These are phyloP conservation scores for Fennellomyces sp. DNA, from an alignment of 371 early-diverging fungal species.

Conservation along the genomic window DNA sequence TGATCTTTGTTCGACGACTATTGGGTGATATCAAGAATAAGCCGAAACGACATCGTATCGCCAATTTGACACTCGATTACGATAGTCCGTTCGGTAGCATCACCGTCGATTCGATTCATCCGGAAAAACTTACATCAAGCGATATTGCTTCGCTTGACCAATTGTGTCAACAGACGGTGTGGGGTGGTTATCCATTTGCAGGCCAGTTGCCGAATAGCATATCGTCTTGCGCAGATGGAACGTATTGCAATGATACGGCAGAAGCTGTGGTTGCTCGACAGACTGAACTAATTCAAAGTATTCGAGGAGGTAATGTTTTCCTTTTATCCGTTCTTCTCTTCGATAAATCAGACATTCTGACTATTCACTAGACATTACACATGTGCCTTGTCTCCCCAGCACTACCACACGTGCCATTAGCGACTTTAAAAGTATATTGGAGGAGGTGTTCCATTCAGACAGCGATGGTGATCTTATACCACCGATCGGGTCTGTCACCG, in stretches of 20 bases:
- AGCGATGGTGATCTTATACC: constrained; percentile 21
- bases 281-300: constrained; percentile 42
- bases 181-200: constrained; percentile 59
- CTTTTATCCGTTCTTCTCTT: constrained; percentile 14
- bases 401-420: constrained; percentile 19
- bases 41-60: constrained; percentile 10
- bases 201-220: constrained; percentile 23
- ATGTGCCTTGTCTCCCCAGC: constrained; percentile 14
- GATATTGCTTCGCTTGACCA: constrained; percentile 27
- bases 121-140: constrained; percentile 12
- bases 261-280: constrained; percentile 51
- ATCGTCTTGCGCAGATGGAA: not conserved
- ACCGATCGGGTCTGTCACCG: constrained; percentile 38
- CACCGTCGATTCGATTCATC: constrained; percentile 7
- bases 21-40: constrained; percentile 11
- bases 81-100: constrained; percentile 16
- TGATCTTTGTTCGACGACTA: constrained; percentile 33
- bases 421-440: constrained; percentile 47
- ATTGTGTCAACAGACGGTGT: constrained; percentile 51
- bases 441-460: constrained; percentile 36
- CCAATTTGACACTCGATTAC: constrained; percentile 9
- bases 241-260: constrained; percentile 31
- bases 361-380: constrained; percentile 11
- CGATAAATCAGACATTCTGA: too few relatives aligned
- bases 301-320: constrained; percentile 43